These are phyloP conservation scores for Physcomitrellopsis africana DNA, from an alignment of 225 moss, liverwort and hornwort genomes.

Conservation along the genomic window DNA sequence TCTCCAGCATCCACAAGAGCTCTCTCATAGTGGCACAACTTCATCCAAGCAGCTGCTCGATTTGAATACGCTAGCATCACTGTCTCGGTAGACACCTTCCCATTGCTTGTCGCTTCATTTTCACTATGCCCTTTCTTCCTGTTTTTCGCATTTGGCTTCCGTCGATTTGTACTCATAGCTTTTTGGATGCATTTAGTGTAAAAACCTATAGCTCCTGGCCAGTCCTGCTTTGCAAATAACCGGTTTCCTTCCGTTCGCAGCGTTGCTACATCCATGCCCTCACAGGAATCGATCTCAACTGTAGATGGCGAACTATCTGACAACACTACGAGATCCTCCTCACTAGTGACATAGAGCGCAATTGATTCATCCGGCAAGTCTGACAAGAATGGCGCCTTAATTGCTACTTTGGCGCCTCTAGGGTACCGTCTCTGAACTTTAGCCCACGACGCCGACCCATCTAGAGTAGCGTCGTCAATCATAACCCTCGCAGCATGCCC, in stretches of 20 bases:
- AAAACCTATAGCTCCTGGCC: constrained; percentile 65
- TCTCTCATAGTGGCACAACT: constrained; percentile 54
- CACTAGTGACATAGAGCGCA: constrained; percentile 53
- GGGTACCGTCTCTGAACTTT: constrained; percentile 57
- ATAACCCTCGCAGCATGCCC: constrained; percentile 59
- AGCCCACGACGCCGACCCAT: constrained; percentile 41
- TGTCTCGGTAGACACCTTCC: constrained; percentile 52
- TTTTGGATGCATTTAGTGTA: constrained; percentile 73
- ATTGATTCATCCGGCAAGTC: constrained; percentile 72
- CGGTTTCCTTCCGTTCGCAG: constrained; percentile 73
- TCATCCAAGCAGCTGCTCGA: constrained; percentile 79
- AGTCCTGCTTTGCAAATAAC: constrained; percentile 57
- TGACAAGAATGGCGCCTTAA: constrained; percentile 68
- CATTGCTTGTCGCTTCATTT: constrained; percentile 37
- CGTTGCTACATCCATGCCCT: constrained; percentile 47
- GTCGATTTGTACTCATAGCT: constrained; percentile 29
- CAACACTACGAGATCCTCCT: constrained; percentile 49
- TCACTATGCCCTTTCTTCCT: constrained; percentile 43
- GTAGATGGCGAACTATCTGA: constrained; percentile 28
- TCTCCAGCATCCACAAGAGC: constrained; percentile 59
- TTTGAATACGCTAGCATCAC: constrained; percentile 82
- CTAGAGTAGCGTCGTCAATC: constrained; percentile 58
- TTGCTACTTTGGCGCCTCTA: constrained; percentile 59
- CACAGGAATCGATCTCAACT: constrained; percentile 26
- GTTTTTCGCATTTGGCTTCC: constrained; percentile 37